These are phyloP conservation scores for Scleroderma bovista DNA, from an alignment of 768 basidiomycete genomes.

Conservation along the genomic window DNA sequence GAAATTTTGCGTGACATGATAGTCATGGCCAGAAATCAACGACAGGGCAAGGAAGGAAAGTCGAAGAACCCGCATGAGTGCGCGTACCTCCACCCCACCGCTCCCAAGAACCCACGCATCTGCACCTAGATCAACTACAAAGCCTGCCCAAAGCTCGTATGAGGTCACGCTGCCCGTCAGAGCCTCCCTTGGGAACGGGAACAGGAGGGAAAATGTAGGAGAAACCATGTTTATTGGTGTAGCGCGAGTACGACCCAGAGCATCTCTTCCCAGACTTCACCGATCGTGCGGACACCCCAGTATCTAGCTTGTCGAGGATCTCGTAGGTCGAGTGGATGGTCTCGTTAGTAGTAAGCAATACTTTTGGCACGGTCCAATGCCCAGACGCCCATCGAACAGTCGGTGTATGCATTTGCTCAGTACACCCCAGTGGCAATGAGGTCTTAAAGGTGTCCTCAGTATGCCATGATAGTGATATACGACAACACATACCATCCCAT, in stretches of 20 bases:
- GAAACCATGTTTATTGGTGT: too few relatives aligned
- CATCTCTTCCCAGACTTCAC: constrained; percentile 94
- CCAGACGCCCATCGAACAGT: constrained; percentile 94
- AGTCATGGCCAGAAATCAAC: too few relatives aligned
- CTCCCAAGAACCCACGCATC: too few relatives aligned
- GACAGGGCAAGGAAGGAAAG: too few relatives aligned
- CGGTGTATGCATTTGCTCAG: constrained; percentile 62
- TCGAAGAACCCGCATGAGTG: too few relatives aligned
- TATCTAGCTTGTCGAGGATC: constrained; percentile 92
- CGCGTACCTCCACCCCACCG: too few relatives aligned
- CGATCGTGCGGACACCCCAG: constrained; percentile 90
- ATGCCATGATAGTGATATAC: background rate
- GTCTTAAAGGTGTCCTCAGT: constrained; percentile 37
- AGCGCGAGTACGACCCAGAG: constrained; percentile 68
- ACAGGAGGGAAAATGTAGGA: too few relatives aligned
- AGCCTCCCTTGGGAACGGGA: too few relatives aligned
- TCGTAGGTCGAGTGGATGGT: constrained; percentile 92
- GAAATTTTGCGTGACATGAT: too few relatives aligned
- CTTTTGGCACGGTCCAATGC: constrained; percentile 72
- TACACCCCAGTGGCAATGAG: constrained; percentile 86
- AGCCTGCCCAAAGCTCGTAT: too few relatives aligned
- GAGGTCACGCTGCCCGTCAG: too few relatives aligned
- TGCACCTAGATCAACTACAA: too few relatives aligned
- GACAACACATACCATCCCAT: constrained; percentile 70
- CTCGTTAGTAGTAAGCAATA: constrained; percentile 69